Evolutionary conservation across 2,329 filamentous ascomycete genomes (phyloP).

Genomic region (Plectosphaerella cucumerina): DNA sequence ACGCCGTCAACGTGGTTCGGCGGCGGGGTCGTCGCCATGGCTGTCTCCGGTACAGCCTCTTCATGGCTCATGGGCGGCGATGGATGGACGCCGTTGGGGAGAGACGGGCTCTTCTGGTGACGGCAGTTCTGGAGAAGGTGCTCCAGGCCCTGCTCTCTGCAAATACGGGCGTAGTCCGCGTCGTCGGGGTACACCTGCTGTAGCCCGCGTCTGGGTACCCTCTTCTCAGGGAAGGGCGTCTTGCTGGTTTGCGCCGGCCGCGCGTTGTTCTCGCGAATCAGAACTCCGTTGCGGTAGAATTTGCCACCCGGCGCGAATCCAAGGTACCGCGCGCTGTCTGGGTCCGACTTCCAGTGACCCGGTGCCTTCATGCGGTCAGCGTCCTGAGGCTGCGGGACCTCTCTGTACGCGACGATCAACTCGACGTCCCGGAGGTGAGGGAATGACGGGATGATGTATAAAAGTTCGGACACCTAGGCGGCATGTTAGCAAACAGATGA

Average conservation of each 20-base stretch:
- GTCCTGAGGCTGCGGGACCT: slow-evolving; percentile 49
- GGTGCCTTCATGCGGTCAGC: slow-evolving; percentile 34
- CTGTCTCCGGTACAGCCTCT: background rate
- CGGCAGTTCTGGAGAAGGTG: slow-evolving; percentile 39
- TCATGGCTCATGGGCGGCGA: slow-evolving; percentile 37
- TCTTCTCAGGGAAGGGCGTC: slow-evolving; percentile 49
- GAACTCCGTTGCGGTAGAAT: slow-evolving; percentile 53
- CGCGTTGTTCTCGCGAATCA: slow-evolving; percentile 48
- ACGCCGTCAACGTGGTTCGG: background rate
- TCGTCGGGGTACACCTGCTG: slow-evolving; percentile 50
- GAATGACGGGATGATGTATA: slow-evolving; percentile 53
- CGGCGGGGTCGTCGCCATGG: background rate
- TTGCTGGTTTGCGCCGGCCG: slow-evolving; percentile 42
- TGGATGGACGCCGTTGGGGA: slow-evolving; percentile 42
- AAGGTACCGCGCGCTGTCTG: slow-evolving; percentile 45
- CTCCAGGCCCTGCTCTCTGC: slow-evolving; percentile 52
- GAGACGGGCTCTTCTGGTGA: slow-evolving; percentile 31
- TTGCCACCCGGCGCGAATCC: slow-evolving; percentile 54
- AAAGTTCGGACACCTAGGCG: slow-evolving; percentile 55
- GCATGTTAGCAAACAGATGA: slow-evolving; percentile 11
- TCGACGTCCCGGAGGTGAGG: slow-evolving; percentile 54
- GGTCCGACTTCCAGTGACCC: slow-evolving; percentile 57
- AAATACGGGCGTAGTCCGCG: slow-evolving; percentile 51
- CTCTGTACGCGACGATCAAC: slow-evolving; percentile 55
- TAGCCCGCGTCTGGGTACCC: slow-evolving; percentile 52